Conservation (phyloP, 2,329 filamentous ascomycete genomes). For the Cryphonectria nitschkei region DNA sequence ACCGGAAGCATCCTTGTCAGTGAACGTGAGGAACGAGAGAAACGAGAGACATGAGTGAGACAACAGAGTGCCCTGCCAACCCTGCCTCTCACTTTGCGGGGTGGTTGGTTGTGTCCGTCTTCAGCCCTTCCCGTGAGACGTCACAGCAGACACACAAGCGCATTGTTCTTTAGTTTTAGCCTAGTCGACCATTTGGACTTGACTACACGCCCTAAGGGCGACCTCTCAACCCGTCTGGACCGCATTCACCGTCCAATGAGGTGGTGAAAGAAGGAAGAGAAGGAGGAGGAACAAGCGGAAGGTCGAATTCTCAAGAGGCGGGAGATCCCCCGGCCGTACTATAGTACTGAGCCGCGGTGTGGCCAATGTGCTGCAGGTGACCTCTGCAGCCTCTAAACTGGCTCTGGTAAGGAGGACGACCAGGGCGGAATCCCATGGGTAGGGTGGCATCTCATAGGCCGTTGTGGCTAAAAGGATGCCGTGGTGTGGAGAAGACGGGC, state of each 20-base stretch:
- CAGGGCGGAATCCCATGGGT: background rate
- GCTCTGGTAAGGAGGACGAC: conserved; percentile 1
- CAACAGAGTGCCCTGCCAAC: background rate
- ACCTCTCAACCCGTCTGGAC: background rate
- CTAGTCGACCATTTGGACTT: background rate
- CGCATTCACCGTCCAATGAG: background rate
- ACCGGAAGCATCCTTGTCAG: background rate
- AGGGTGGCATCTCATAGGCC: background rate
- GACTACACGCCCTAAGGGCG: background rate
- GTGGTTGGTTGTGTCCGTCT: background rate
- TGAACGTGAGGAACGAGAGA: background rate
- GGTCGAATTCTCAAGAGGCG: background rate
- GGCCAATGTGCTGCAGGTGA: background rate
- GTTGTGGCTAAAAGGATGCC: background rate
- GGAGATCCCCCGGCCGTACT: background rate
- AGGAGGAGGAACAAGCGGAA: background rate
- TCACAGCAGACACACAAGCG: background rate
- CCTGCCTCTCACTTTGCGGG: background rate
- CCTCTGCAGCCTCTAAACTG: background rate
- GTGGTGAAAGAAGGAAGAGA: background rate
- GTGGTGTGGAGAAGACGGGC: background rate
- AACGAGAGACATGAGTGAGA: background rate
- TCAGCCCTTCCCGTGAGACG: conserved; percentile 4
- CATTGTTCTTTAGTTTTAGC: background rate
- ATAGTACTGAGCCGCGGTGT: background rate